phyloP scores from a whole-genome alignment of 1,284 basidiomycete genomes.

The Thecaphora thlaspeos region DNA sequence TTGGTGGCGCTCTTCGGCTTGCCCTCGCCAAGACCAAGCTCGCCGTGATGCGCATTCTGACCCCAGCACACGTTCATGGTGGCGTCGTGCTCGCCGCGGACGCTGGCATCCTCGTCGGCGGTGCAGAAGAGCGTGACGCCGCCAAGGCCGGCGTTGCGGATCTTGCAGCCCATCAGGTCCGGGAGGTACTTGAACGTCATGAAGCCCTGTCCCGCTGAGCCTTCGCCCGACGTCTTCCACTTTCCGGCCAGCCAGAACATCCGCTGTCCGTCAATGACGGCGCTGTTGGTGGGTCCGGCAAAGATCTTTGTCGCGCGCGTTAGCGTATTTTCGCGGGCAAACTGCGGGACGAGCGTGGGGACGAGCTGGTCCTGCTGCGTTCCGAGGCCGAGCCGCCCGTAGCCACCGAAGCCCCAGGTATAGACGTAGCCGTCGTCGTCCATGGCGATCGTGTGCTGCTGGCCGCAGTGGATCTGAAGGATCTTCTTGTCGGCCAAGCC shows the following conservation, averaged over 20 bases:
- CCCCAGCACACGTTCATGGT: slow-evolving; percentile 83
- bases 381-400: slow-evolving; percentile 64
- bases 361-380: slow-evolving; percentile 72
- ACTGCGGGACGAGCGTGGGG: slow-evolving; percentile 47
- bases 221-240: slow-evolving; percentile 91
- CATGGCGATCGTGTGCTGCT: slow-evolving; percentile 76
- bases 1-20: slow-evolving; percentile 84
- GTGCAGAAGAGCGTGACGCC: slow-evolving; percentile 86
- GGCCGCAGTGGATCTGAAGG: slow-evolving; percentile 76
- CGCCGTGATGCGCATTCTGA: slow-evolving; percentile 71
- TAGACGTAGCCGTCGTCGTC: slow-evolving; percentile 74
- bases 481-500: slow-evolving; percentile 72
- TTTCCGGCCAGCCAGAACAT: slow-evolving; percentile 70
- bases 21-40: slow-evolving; percentile 77
- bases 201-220: slow-evolving; percentile 60
- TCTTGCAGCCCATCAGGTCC: slow-evolving; percentile 50
- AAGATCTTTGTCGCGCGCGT: slow-evolving; percentile 69
- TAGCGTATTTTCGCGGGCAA: slow-evolving; percentile 63
- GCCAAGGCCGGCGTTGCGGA: slow-evolving; percentile 67
- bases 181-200: slow-evolving; percentile 44
- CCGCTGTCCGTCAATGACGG: slow-evolving; percentile 77
- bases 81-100: slow-evolving; percentile 62
- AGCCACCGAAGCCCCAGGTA: slow-evolving; percentile 63
- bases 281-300: slow-evolving; percentile 78
- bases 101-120: slow-evolving; percentile 64